Evolutionary conservation across 345 rosid species (phyloP).

Genomic region (Citrus unshiu): DNA sequence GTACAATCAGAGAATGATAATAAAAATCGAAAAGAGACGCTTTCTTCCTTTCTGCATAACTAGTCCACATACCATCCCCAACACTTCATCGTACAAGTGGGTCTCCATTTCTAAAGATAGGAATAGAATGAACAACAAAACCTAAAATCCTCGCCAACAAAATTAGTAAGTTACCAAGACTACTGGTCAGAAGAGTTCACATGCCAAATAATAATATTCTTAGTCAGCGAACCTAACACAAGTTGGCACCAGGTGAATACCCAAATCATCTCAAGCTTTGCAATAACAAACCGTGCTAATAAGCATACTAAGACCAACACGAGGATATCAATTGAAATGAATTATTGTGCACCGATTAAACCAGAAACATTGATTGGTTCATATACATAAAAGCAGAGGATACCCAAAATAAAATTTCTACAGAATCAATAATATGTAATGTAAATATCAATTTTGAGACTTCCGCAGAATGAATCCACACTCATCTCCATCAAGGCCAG

Average conservation of each 20-base stretch:
- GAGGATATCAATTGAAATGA: neutral
- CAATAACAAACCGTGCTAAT: neutral
- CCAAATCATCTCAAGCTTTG: neutral
- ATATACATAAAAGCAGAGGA: neutral
- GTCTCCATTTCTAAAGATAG: too few species aligned
- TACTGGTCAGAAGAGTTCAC: too few species aligned
- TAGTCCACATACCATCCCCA: too few species aligned
- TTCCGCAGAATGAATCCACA: neutral
- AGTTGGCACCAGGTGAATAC: neutral
- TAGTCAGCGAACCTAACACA: too few species aligned
- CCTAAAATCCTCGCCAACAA: too few species aligned
- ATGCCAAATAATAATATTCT: too few species aligned
- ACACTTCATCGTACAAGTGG: too few species aligned
- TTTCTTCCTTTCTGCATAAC: too few species aligned
- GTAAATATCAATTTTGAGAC: neutral
- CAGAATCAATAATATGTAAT: neutral
- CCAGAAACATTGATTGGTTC: neutral
- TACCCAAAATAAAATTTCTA: neutral
- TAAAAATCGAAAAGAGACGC: too few species aligned
- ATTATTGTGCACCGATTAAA: neutral
- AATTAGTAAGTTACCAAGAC: too few species aligned
- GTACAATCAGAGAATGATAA: too few species aligned
- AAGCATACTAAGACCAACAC: neutral
- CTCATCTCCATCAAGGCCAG: neutral
- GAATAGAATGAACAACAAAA: too few species aligned